Evolutionary conservation across 208 protist genomes (phyloP).

Genomic region (Trichomonas tenax): DNA sequence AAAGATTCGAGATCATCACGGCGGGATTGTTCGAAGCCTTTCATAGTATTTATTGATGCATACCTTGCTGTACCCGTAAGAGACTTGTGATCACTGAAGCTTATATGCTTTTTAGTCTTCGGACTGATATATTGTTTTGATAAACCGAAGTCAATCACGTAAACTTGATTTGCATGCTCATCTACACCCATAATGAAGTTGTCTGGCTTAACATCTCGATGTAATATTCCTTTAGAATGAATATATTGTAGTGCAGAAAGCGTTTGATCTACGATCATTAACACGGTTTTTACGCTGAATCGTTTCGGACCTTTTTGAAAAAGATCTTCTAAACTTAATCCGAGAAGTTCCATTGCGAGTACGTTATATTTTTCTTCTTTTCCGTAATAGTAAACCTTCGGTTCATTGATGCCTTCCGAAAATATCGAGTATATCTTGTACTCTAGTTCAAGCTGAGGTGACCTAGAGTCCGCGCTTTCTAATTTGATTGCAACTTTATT

Average conservation of each 20-base stretch:
- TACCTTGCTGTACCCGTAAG: slow-evolving; percentile 88
- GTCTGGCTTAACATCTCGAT: slow-evolving; percentile 87
- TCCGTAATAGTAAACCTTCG: slow-evolving; percentile 78
- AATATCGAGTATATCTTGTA: slow-evolving; percentile 63
- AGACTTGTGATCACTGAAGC: slow-evolving; percentile 58
- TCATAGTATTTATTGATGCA: slow-evolving; percentile 96
- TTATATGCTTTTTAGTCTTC: slow-evolving; percentile 92
- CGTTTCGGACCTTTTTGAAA: slow-evolving; percentile 64
- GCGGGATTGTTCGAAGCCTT: slow-evolving; percentile 80
- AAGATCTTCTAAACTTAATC: slow-evolving; percentile 86
- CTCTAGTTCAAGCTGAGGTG: slow-evolving; percentile 91
- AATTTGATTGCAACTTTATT: slow-evolving; percentile 72
- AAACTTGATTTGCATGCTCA: slow-evolving; percentile 50
- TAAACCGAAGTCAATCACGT: slow-evolving; percentile 50
- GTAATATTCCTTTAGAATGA: slow-evolving; percentile 87
- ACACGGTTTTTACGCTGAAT: slow-evolving; percentile 91
- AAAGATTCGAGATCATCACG: slow-evolving; percentile 69
- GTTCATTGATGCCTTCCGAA: slow-evolving; percentile 54
- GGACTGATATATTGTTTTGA: slow-evolving; percentile 95
- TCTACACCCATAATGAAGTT: slow-evolving; percentile 92
- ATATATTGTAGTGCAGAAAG: slow-evolving; percentile 76
- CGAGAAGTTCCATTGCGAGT: slow-evolving; percentile 94
- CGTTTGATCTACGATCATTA: slow-evolving; percentile 92
- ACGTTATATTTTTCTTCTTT: slow-evolving; percentile 87
- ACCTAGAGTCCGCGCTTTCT: slow-evolving; percentile 54